Evolutionary conservation across 2,329 filamentous ascomycete genomes (phyloP), one percentile per base, ranked within the genome.

Genomic region (Talaromyces sp.): DNA sequence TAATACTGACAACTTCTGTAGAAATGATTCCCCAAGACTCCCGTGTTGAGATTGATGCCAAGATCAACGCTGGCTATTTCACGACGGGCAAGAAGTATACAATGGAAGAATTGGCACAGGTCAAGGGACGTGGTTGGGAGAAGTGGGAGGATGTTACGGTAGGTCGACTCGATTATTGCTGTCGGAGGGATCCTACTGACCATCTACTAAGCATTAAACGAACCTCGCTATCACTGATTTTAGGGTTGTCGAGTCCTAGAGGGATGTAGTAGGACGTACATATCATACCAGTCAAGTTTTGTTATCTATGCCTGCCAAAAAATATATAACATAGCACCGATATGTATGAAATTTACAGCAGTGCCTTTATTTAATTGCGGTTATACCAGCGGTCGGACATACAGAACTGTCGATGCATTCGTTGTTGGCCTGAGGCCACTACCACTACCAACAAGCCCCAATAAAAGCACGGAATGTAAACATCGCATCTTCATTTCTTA

Each of bases 41-140:
- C 62, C 85, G 94, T 70, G 95, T 98, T n/a, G 95, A 99, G 78
- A 99, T 98, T 74, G 95, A 98, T 78, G 95, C 95, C 66, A 98
- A 98, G 83, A 97, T 98, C 75, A 95, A 94, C 71, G 93, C 94
- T 67, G 95, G 87, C 24, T 89, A 89, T 74, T 89, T 97, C 76
- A 97, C 94, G 7, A 92, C 90, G 13, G 94, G 93, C 60, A 93
- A 95, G 79, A 86, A 92, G 71, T 92, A 96, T 87, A 95, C 91
- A 1, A 87, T 90, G 74, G 90, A 94, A 64, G 93, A 97, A 77
- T 84, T 98, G 68, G 83, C 89, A 70, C 88, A 91, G 63, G 93
- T 98, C 33, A 89, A 95, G 76, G 94, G 94, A 67, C 87, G 94
- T 70, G 90, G 92, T 70, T 97, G 94, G 93, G 93, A 96, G 80